Evolutionary conservation across 2,329 filamentous ascomycete species (phyloP), one percentile per base, ranked within the genome.

Genomic region (Ceratocystis eucalypticola): DNA sequence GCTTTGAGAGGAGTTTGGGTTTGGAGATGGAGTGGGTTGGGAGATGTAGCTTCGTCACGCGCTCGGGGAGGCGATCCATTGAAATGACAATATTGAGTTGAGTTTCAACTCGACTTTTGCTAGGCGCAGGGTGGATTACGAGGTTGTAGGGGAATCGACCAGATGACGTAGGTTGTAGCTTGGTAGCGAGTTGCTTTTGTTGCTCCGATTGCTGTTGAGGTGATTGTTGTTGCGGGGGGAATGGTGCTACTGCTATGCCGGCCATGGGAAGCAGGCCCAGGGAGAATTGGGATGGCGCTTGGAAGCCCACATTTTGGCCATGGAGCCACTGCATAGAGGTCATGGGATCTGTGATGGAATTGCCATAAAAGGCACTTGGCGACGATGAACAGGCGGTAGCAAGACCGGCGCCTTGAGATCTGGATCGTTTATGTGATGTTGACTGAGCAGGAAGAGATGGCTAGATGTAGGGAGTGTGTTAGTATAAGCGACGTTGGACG

Each of bases 11-110:
- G 28, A 96, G 82, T 75, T 97, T 97, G 5, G 92, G 89, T 74
- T 97, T 97, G 22, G 92, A 94, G 65, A 99, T 94, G 0, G 91
- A 95, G 73, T 96, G 87, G 2, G 88, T 85, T 3, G 93, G 94
- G 17, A 99, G 82, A 72, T 95, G 91, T 63, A 97, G 78, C 73
- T 88, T 90, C 69, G 87, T 89, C 67, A 92, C 84, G 10, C 88
- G 88, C 0, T 81, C 77, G 1, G 92, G 91, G 61, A 96, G 78
- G 22, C 88, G 85, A 67, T 85, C 87, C 48, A 97, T 76, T 0
- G 86, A 88, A 75, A 97, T 81, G 71, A 87, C 87, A 70, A 96
- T 90, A 7, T 89, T 89, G 71, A 97, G 96, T 74, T 97, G 94
- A 0, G 94, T 97, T 77, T 99, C 94, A 20, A 97, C 94, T 25